Conservation (phyloP, 1,284 basidiomycete species). For the Chalciporus piperatoides region DNA sequence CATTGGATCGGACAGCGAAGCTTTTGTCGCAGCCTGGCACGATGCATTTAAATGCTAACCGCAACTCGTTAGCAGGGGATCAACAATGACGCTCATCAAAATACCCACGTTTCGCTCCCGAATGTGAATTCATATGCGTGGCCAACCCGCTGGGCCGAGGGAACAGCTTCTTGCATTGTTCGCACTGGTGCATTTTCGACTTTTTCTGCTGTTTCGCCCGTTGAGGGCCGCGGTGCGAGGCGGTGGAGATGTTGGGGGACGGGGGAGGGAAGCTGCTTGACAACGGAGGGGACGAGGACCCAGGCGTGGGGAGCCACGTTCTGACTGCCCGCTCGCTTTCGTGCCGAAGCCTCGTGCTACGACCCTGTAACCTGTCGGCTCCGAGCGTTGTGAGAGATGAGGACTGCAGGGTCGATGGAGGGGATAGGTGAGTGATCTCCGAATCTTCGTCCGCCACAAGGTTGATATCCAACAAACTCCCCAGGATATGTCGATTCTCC, state of each 20-base stretch:
- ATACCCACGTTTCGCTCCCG: conserved; percentile 55
- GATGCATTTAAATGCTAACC: conserved; percentile 49
- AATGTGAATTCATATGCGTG: conserved; percentile 68
- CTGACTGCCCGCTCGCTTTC: conserved; percentile 9
- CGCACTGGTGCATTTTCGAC: conserved; percentile 51
- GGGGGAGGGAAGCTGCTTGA: conserved; percentile 3
- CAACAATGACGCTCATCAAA: conserved; percentile 5
- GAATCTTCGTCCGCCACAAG: conserved; percentile 16
- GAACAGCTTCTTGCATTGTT: conserved; percentile 54
- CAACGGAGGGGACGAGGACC: conserved; percentile 3
- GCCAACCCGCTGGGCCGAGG: conserved; percentile 59
- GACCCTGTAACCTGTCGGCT: conserved; percentile 23
- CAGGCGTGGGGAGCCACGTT: conserved; percentile 13
- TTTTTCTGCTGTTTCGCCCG: conserved; percentile 34
- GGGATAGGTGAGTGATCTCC: conserved; percentile 10
- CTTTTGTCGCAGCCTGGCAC: conserved; percentile 46
- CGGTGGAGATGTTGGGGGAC: conserved; percentile 9
- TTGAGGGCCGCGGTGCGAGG: conserved; percentile 10
- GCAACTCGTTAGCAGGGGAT: conserved; percentile 9
- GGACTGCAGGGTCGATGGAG: conserved; percentile 5
- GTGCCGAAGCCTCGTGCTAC: conserved; percentile 27
- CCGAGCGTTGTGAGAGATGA: conserved; percentile 5
- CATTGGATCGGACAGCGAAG: conserved; percentile 61
- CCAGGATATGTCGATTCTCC: conserved; percentile 24
- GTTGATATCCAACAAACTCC: conserved; percentile 17